Evolutionary conservation across 176 grass and related monocot species (phyloP).

Genomic region (Ananas comosus): DNA sequence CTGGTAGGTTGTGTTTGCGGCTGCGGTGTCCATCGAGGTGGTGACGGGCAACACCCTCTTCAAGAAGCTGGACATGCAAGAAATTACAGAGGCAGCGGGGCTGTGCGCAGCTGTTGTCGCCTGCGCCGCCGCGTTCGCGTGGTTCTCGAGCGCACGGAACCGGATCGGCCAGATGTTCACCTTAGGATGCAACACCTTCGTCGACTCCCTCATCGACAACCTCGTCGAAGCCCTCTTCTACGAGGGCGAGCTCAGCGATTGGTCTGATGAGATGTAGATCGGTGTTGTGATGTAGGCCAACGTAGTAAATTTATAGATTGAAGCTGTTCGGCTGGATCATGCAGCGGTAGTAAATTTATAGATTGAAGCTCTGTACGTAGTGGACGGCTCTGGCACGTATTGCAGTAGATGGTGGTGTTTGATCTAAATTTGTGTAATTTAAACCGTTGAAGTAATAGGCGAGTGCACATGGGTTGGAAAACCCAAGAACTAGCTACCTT

Average conservation of each 20-base stretch:
- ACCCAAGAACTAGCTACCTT: no score
- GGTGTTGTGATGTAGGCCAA: neutral
- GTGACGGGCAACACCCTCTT: conserved; percentile 87
- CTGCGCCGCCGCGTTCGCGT: conserved; percentile 65
- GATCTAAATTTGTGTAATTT: no score
- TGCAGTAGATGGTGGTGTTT: no score
- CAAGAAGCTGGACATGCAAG: conserved; percentile 76
- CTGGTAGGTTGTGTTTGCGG: conserved; percentile 49
- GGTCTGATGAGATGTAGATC: conserved; percentile 65
- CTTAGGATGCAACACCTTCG: conserved; percentile 69
- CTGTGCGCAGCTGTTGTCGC: conserved; percentile 65
- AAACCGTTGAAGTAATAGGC: no score
- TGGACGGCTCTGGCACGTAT: no score
- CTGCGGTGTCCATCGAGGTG: conserved; percentile 61
- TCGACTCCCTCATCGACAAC: conserved; percentile 90
- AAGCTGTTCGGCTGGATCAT: no score
- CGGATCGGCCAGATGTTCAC: conserved; percentile 83
- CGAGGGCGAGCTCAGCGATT: conserved; percentile 61
- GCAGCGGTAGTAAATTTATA: no score
- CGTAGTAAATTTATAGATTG: no score
- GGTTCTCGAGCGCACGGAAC: conserved; percentile 54
- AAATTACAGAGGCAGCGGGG: conserved; percentile 70
- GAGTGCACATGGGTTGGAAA: no score
- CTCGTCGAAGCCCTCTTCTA: conserved; percentile 85
- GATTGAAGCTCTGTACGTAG: no score